Evolutionary conservation across 345 rosid species (phyloP).

Genomic region (Limnanthes douglasii): DNA sequence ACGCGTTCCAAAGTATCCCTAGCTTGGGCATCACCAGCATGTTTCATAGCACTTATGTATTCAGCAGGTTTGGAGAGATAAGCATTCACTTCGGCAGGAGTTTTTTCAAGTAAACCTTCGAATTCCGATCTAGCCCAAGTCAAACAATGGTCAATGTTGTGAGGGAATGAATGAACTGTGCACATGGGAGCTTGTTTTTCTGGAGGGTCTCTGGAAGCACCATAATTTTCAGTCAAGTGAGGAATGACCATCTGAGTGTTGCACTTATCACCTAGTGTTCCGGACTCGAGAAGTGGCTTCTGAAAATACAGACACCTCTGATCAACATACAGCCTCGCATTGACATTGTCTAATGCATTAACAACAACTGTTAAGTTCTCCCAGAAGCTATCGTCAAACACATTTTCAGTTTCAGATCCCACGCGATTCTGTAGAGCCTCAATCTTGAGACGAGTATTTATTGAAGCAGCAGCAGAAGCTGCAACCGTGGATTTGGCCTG

Average conservation of each 20-base stretch:
- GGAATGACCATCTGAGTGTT: constrained; percentile 98
- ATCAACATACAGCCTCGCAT: constrained; percentile 85
- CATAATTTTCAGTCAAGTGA: constrained; percentile 85
- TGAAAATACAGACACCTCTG: constrained; percentile 87
- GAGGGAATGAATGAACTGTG: constrained; percentile 92
- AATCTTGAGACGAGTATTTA: constrained; percentile 45
- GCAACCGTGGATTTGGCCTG: constrained; percentile 77
- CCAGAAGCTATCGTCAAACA: constrained; percentile 79
- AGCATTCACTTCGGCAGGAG: constrained; percentile 81
- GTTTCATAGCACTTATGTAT: constrained; percentile 41
- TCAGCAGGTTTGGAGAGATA: constrained; percentile 53
- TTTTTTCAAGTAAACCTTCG: constrained; percentile 87
- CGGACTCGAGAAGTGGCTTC: constrained; percentile 91
- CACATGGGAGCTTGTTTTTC: constrained; percentile 98
- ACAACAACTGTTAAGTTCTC: constrained; percentile 58
- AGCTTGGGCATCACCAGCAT: constrained; percentile 86
- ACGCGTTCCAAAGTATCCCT: constrained; percentile 64
- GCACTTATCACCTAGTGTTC: constrained; percentile 84
- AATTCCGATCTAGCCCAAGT: constrained; percentile 96
- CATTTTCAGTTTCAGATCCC: constrained; percentile 44
- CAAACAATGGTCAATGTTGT: constrained; percentile 88
- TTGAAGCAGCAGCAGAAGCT: constrained; percentile 44
- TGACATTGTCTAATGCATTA: constrained; percentile 82
- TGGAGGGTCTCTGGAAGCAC: constrained; percentile 90
- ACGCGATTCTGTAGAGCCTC: constrained; percentile 62